A percentile compares a stretch with the other conserved stretches of the same genome.
Conservation (phyloP, 2,329 filamentous ascomycete species). For the Calonectria ilicicola region DNA sequence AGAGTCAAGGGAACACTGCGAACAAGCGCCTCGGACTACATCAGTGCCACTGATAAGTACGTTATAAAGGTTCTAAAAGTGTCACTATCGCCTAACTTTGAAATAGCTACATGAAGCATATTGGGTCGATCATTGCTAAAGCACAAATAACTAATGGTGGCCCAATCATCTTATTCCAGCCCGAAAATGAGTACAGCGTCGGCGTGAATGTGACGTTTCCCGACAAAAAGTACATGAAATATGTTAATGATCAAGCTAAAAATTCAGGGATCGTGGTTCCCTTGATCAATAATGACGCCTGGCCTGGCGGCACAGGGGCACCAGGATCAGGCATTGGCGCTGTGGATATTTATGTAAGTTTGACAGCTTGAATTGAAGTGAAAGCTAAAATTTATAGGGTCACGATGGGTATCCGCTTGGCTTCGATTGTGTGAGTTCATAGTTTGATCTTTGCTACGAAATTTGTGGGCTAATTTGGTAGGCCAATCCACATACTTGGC, state of each 20-base stretch:
- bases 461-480: conserved; percentile 5
- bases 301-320: conserved; percentile 69
- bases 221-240: conserved; percentile 76
- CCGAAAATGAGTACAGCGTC: conserved; percentile 83
- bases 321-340: conserved; percentile 69
- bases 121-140: conserved; percentile 76
- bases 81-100: not conserved
- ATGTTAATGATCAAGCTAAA: conserved; percentile 76
- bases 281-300: conserved; percentile 80
- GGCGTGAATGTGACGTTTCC: conserved; percentile 67
- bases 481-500: conserved; percentile 61
- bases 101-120: conserved; percentile 61
- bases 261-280: conserved; percentile 79
- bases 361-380: fast-evolving
- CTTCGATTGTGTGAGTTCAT: conserved; percentile 62
- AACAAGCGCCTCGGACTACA: conserved; percentile 70
- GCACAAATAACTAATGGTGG: conserved; percentile 87
- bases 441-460: fast-evolving
- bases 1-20: conserved; percentile 74
- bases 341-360: conserved; percentile 67
- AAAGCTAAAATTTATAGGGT: conserved; percentile 48
- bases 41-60: conserved; percentile 76
- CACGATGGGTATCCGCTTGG: conserved; percentile 74
- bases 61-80: conserved; percentile 6
- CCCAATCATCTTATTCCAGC: conserved; percentile 82